A percentile compares a stretch with the other conserved stretches of the same genome.
Conservation (phyloP, 306 rosid genomes). For the Astragalus glycyphyllos region DNA sequence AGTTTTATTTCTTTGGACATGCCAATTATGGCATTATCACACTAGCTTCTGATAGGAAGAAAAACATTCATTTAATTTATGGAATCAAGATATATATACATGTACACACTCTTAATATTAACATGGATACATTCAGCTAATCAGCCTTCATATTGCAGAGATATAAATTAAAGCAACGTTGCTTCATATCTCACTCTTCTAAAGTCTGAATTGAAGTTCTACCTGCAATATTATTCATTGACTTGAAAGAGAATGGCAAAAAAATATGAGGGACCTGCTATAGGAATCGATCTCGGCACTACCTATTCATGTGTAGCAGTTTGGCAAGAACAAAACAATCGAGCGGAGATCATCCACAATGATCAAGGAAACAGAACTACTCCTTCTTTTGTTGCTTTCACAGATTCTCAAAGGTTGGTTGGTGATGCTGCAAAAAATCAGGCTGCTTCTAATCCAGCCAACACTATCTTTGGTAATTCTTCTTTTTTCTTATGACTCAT, state of each 20-base stretch:
- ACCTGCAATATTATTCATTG: not conserved
- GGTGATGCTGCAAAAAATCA: slow-evolving; percentile 34
- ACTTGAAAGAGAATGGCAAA: slow-evolving; percentile 3
- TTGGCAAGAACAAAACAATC: not conserved
- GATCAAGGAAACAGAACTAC: slow-evolving; percentile 29
- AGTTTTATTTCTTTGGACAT: too few species aligned
- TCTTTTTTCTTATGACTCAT: too few species aligned
- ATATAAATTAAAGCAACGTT: too few species aligned
- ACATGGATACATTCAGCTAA: too few species aligned
- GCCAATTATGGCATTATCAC: too few species aligned
- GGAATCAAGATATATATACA: too few species aligned
- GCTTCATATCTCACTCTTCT: too few species aligned
- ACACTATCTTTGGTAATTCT: slow-evolving; percentile 31
- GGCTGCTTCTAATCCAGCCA: slow-evolving; percentile 14
- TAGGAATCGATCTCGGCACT: slow-evolving; percentile 37
- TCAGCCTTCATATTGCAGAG: too few species aligned
- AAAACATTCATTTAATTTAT: too few species aligned
- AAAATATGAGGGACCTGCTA: not conserved
- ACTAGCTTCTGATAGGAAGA: too few species aligned
- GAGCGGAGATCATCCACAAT: slow-evolving; percentile 28
- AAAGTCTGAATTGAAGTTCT: too few species aligned
- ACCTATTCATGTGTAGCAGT: slow-evolving; percentile 31
- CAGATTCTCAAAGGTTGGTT: slow-evolving; percentile 16
- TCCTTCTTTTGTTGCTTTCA: slow-evolving; percentile 39
- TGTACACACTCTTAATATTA: too few species aligned